Evolutionary conservation across 768 basidiomycete genomes (phyloP), one percentile per base, ranked within the genome.

Genomic region (Rhodocollybia butyracea): DNA sequence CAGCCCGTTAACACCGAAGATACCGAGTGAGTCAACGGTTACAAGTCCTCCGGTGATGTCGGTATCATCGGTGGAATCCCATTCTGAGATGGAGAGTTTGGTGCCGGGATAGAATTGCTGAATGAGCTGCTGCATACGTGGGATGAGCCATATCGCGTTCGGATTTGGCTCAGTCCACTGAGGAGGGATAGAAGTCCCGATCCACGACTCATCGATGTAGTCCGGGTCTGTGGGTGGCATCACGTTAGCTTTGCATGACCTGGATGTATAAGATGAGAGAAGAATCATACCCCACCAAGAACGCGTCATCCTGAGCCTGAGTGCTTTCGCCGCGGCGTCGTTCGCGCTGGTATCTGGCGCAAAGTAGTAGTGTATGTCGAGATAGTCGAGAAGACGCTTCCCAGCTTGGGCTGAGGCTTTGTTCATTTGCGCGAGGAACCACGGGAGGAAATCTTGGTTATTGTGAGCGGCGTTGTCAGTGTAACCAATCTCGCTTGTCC

Each of bases 321-420:
- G 66, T 19, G 81, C 80, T 61, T 80, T 77, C 4, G 80, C 76
- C 27, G 76, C 73, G 40, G 60, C 78, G 60, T 81, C 76, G 59
- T 79, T 77, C n/a, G 78, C 76, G 55, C 77, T 80, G 7, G 78
- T 79, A 59, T 81, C 80, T 11, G 78, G 60, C 50, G 72, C 71
- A 73, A 74, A 81, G 68, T 82, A 82, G 60, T 81, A 82, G 57
- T 82, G 81, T 55, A 82, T 74, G 60, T 81, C 81, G 51, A 82
- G 75, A 63, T 74, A 80, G 62, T 82, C 81, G n/a, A 82, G 65
- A 22, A 81, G 66, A 12, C 80, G 68, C 59, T 75, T 70, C 2
- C 77, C 75, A 11, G 64, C 57, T 2, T 55, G 64, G 8, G 59
- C 60, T 39, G 75, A 73, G 2, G 68, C 66, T 6, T 66, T 59